Percentiles rank a stretch among this genome's conserved stretches.
Evolutionary conservation across 164 flowering plant species (phyloP).

Genomic region (Taxillus chinensis): DNA sequence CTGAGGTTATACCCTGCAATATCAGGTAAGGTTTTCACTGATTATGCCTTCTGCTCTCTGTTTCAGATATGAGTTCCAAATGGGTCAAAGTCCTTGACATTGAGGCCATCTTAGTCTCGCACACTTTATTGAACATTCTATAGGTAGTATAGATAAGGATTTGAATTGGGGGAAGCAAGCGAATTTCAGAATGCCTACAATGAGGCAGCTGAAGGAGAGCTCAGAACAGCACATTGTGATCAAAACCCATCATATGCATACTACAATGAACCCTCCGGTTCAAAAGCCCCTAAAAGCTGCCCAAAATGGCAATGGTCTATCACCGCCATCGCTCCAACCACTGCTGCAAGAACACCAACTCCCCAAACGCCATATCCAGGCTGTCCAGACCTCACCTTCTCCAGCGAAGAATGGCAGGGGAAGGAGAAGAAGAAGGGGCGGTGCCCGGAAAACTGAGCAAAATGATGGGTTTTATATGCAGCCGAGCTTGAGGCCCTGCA

Average conservation of each 20-base stretch:
- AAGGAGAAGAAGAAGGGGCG: slow-evolving; percentile 58
- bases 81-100: no score
- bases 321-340: slow-evolving; percentile 22
- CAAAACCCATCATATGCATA: slow-evolving; percentile 12
- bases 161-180: no score
- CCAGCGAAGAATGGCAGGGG: slow-evolving; percentile 49
- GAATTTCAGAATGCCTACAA: slow-evolving; percentile 39
- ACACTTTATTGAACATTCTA: no score
- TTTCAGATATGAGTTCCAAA: no score
- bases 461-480: slow-evolving; percentile 37
- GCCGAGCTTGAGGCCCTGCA: slow-evolving; percentile 50
- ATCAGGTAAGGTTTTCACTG: no score
- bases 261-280: slow-evolving; percentile 27
- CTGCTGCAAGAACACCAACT: slow-evolving; percentile 23
- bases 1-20: no score
- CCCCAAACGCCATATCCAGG: slow-evolving; percentile 23
- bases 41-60: no score
- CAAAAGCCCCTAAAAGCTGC: slow-evolving; percentile 43
- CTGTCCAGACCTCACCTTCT: slow-evolving; percentile 37
- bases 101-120: no score
- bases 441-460: slow-evolving; percentile 61
- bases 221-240: slow-evolving; percentile 72
- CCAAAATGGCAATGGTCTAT: slow-evolving; percentile 54
- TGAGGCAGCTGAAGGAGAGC: slow-evolving; percentile 78
- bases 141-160: no score